phyloP scores from a whole-genome alignment of 2,329 filamentous ascomycete species.

The Paraconiothyrium sp. region DNA sequence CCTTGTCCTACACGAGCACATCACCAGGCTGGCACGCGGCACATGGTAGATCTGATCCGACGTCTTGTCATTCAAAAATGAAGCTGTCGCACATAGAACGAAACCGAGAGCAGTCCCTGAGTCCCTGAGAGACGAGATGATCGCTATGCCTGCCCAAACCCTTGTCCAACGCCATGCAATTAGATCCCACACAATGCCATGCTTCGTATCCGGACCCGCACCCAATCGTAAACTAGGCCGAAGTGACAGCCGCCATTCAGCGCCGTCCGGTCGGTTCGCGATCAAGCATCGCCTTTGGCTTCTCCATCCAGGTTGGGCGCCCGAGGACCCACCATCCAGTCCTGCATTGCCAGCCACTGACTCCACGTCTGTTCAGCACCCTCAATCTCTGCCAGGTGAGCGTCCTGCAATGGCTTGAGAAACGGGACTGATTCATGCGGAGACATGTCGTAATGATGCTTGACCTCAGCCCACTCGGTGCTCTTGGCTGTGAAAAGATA shows the following conservation, averaged over 20 bases:
- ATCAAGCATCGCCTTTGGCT: constrained; percentile 27
- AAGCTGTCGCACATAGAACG: constrained; percentile 7
- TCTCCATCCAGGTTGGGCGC: constrained; percentile 62
- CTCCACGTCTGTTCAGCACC: constrained; percentile 88
- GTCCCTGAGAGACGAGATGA: constrained; percentile 8
- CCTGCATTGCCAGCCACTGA: constrained; percentile 95
- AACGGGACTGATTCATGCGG: constrained; percentile 88
- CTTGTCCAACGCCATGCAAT: constrained; percentile 16
- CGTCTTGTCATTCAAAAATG: constrained; percentile 4
- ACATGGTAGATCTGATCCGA: constrained; percentile 5
- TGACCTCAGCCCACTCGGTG: constrained; percentile 87
- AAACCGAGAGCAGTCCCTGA: constrained; percentile 13
- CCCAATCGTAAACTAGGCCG: constrained; percentile 2
- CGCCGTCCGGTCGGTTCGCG: constrained; percentile 33
- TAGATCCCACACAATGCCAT: constrained; percentile 19
- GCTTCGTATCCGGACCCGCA: constrained; percentile 21
- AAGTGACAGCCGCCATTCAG: constrained; percentile 27
- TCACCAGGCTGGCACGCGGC: constrained; percentile 7
- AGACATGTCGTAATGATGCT: constrained; percentile 88
- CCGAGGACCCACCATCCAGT: constrained; percentile 95
- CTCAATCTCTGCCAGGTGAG: constrained; percentile 81
- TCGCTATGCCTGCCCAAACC: constrained; percentile 11
- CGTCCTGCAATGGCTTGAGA: constrained; percentile 80
- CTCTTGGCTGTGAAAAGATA: constrained; percentile 96
- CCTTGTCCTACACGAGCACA: constrained; percentile 14